A percentile compares a stretch with the other conserved stretches of the same genome.
These are phyloP conservation scores for Aphanoascus verrucosus DNA, from an alignment of 2,329 filamentous ascomycete species.

Conservation along the genomic window DNA sequence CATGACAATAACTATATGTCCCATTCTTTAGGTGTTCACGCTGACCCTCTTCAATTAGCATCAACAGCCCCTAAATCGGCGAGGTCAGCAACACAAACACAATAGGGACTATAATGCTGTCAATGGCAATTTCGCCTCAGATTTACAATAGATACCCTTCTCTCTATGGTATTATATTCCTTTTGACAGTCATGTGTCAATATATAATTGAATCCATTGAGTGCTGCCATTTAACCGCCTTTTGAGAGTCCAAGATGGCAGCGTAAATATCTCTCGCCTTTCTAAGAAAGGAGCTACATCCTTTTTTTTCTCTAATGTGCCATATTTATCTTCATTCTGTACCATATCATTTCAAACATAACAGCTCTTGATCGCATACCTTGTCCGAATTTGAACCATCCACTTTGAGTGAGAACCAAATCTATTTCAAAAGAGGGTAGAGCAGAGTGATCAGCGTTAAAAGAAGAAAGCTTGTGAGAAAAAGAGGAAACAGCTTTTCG, in stretches of 20 bases:
- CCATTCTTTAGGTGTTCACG: too few relatives aligned
- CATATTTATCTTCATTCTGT: not conserved
- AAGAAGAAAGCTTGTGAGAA: too few relatives aligned
- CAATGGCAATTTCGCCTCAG: not conserved
- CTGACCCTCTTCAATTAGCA: too few relatives aligned
- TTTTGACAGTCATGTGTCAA: not conserved
- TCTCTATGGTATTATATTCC: not conserved
- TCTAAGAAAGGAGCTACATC: not conserved
- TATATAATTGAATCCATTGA: conserved; percentile 1
- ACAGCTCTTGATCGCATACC: too few relatives aligned
- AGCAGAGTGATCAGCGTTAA: too few relatives aligned
- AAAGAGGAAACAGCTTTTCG: not conserved
- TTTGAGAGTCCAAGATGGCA: not conserved
- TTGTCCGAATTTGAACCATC: too few relatives aligned
- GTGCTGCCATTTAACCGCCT: not conserved
- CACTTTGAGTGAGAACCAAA: too few relatives aligned
- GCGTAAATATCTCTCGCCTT: not conserved
- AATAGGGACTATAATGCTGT: not conserved
- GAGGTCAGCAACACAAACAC: not conserved
- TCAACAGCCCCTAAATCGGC: not conserved
- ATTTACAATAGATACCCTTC: not conserved
- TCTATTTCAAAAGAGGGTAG: too few relatives aligned
- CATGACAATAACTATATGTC: too few relatives aligned
- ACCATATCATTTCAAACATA: too few relatives aligned
- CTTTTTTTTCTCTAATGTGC: not conserved